Percentiles rank a stretch among this genome's conserved stretches.
phyloP scores from a whole-genome alignment of 345 rosid species.

The Raphanus raphanistrum region DNA sequence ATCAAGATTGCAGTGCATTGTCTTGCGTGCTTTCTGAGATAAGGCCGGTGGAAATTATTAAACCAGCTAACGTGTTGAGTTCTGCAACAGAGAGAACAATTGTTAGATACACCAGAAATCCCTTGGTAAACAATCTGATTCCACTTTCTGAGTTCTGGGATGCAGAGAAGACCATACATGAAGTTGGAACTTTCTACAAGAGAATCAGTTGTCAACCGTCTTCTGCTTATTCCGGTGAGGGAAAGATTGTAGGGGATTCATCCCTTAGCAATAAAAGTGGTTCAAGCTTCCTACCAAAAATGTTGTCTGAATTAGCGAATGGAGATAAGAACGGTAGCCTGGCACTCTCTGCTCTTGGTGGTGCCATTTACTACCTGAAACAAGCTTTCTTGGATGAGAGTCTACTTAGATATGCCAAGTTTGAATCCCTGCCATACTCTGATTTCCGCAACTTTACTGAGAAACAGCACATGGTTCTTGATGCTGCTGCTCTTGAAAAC shows the following conservation, averaged over 20 bases:
- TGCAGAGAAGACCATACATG: constrained; percentile 69
- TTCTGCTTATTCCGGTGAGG: constrained; percentile 40
- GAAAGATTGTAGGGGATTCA: constrained; percentile 32
- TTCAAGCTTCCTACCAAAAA: constrained; percentile 50
- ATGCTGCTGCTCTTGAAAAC: constrained; percentile 96
- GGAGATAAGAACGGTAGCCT: constrained; percentile 55
- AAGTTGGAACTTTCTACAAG: constrained; percentile 57
- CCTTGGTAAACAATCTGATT: constrained; percentile 78
- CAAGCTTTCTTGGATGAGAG: constrained; percentile 89
- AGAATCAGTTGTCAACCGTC: constrained; percentile 42
- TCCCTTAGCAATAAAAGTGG: constrained; percentile 32
- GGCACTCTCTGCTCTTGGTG: constrained; percentile 97
- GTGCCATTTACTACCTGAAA: constrained; percentile 81
- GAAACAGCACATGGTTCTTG: constrained; percentile 86
- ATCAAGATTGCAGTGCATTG: constrained; percentile 72
- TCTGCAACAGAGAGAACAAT: constrained; percentile 74
- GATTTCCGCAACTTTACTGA: constrained; percentile 52
- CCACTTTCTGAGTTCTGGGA: constrained; percentile 85
- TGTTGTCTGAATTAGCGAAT: constrained; percentile 55
- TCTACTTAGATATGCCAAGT: constrained; percentile 87
- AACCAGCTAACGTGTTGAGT: constrained; percentile 71
- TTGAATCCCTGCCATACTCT: constrained; percentile 73
- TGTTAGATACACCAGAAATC: constrained; percentile 79
- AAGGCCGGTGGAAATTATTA: constrained; percentile 93
- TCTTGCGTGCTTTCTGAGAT: constrained; percentile 78